A percentile compares a stretch with the other conserved stretches of the same genome.
Evolutionary conservation across 2,329 filamentous ascomycete species (phyloP).

Genomic region (Botrytis sinoallii): DNA sequence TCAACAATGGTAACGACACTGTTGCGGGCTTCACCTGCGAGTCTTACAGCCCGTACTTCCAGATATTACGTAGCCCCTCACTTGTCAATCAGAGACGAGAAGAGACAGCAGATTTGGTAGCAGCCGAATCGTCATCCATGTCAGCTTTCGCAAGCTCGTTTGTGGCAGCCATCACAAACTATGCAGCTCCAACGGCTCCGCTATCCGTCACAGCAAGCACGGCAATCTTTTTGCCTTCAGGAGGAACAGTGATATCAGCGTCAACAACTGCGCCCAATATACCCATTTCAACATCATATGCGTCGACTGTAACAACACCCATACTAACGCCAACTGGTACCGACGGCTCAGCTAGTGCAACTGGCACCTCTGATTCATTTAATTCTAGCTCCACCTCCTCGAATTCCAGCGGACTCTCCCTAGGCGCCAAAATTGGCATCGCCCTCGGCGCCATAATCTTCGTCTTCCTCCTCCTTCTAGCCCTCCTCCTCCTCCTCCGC

Average conservation of each 20-base stretch:
- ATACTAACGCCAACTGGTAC: not conserved
- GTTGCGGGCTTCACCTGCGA: not conserved
- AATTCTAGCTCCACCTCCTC: not conserved
- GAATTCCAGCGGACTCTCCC: not conserved
- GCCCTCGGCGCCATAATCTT: conserved; percentile 5
- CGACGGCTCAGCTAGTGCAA: not conserved
- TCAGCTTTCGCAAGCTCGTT: not conserved
- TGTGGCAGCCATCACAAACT: not conserved
- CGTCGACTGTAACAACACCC: not conserved
- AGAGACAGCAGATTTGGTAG: not conserved
- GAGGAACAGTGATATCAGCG: not conserved
- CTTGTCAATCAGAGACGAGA: not conserved
- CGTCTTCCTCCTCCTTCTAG: conserved; percentile 3
- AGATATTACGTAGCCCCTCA: not conserved
- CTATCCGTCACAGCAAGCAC: not conserved
- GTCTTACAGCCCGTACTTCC: conserved; percentile 1
- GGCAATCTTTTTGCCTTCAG: not conserved
- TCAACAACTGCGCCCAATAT: not conserved
- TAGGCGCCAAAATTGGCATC: conserved; percentile 18
- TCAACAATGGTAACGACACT: not conserved
- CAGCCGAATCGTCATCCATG: not conserved
- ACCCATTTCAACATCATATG: not conserved
- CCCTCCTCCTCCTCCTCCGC: conserved; percentile 2
- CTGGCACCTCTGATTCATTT: not conserved
- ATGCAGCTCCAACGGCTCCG: not conserved